Evolutionary conservation across 345 rosid species (phyloP).

Genomic region (Cardamine resedifolia): DNA sequence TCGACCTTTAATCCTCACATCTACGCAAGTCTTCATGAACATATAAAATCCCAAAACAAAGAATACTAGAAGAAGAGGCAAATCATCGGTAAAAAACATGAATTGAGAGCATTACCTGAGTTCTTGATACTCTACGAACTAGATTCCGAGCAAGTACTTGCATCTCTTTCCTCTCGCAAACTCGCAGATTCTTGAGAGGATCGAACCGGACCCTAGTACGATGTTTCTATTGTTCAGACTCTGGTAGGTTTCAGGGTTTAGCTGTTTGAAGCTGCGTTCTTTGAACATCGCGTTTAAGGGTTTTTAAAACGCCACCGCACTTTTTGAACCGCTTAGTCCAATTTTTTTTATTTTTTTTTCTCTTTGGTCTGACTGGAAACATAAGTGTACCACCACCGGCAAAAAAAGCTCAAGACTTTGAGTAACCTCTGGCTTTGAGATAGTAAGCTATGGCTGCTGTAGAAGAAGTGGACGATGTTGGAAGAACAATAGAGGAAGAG

Average conservation of each 20-base stretch:
- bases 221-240: neutral
- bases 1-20: neutral
- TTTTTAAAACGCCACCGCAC: slow-evolving; percentile 35
- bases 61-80: neutral
- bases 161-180: slow-evolving; percentile 33
- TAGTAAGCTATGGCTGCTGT: slow-evolving; percentile 24
- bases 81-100: neutral
- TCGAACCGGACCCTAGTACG: slow-evolving; percentile 22
- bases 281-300: slow-evolving; percentile 29
- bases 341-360: neutral
- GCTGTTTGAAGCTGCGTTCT: slow-evolving; percentile 23
- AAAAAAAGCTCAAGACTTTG: slow-evolving; percentile 16
- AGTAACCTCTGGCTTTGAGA: neutral
- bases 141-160: slow-evolving; percentile 42
- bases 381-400: too few relatives aligned
- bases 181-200: neutral
- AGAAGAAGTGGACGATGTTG: slow-evolving; percentile 7
- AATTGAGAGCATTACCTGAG: slow-evolving; percentile 35
- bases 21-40: neutral
- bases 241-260: slow-evolving; percentile 29
- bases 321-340: slow-evolving; percentile 8
- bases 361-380: neutral
- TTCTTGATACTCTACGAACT: slow-evolving; percentile 39
- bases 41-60: neutral
- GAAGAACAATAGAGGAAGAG: slow-evolving; percentile 21